Base-by-base conservation (phyloP, 306 rosid species). In the Crotalaria pallida region DNA sequence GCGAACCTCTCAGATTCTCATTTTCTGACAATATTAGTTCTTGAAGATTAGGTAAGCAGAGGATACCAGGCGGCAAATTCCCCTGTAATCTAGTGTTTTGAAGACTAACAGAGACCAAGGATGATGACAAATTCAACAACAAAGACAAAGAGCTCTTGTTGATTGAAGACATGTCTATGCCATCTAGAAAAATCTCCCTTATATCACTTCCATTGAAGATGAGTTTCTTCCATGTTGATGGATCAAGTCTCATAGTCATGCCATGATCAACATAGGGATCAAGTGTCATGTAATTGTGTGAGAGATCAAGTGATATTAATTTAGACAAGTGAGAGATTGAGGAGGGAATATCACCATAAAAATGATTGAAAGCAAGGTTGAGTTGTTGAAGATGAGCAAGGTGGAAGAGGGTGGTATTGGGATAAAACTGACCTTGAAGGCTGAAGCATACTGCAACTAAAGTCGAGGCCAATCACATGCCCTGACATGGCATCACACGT, bases 291-390 rank as follows among this genome's bases (percentile, higher is more conserved):
- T n/a, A n/a, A n/a, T n/a, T n/a, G n/a, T n/a, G n/a, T n/a, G 29
- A 26, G 9, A 79, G 67, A 73, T 53, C 63, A 52, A 79, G 79
- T 33, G 79, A 73, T 26, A 15, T 41, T 48, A 79, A 62, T 44
- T 67, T 79, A n/a, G n/a, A n/a, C n/a, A n/a, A n/a, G n/a, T n/a
- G n/a, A n/a, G n/a, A n/a, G n/a, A n/a, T n/a, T n/a, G n/a, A n/a
- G n/a, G n/a, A n/a, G n/a, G n/a, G n/a, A n/a, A n/a, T n/a, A n/a
- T n/a, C n/a, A n/a, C n/a, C 3, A 2, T 1, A 24, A 34, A 81
- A 81, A 56, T 67, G 0, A 56, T 77, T 79, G 4, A 1, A 7
- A 43, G 79, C 75, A 4, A 78, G 49, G 23, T 65, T 78, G 69
- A 79, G 71, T 3, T 16, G 19, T 10, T 51, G 76, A 52, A 79